A percentile compares a stretch with the other conserved stretches of the same genome.
Conservation (phyloP, 2,329 filamentous ascomycete genomes). For the Trichophaea hybrida region DNA sequence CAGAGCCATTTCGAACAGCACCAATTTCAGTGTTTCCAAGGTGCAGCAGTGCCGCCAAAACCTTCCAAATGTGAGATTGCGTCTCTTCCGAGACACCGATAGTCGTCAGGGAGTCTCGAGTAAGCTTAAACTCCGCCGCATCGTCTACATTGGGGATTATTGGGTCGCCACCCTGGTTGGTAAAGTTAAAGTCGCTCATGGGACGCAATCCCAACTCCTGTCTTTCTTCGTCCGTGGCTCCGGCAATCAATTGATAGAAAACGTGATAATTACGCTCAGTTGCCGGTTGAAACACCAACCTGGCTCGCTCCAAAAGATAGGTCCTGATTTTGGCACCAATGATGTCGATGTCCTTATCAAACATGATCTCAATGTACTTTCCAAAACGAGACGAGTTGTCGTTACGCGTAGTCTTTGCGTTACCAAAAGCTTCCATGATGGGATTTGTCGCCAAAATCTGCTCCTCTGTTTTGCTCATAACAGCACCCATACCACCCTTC, state of each 20-base stretch:
- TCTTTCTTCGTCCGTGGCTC: slow-evolving; percentile 70
- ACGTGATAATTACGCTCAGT: slow-evolving; percentile 99
- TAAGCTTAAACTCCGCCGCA: slow-evolving; percentile 81
- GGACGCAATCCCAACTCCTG: slow-evolving; percentile 65
- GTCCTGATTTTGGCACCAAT: slow-evolving; percentile 96
- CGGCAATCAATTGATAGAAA: slow-evolving; percentile 92
- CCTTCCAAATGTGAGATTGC: slow-evolving; percentile 73
- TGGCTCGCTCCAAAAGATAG: slow-evolving; percentile 85
- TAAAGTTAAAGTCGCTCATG: slow-evolving; percentile 83
- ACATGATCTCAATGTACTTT: slow-evolving; percentile 99
- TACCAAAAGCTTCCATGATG: slow-evolving; percentile 99
- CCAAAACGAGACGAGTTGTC: slow-evolving; percentile 98
- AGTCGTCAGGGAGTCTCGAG: slow-evolving; percentile 68
- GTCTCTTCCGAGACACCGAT: slow-evolving; percentile 66
- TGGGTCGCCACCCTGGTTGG: slow-evolving; percentile 87
- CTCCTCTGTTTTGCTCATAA: slow-evolving; percentile 96
- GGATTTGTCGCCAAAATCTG: slow-evolving; percentile 96
- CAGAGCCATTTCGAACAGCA: slow-evolving; percentile 74
- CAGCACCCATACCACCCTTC: slow-evolving; percentile 56
- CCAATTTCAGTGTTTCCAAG: slow-evolving; percentile 95
- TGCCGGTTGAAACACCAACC: slow-evolving; percentile 89
- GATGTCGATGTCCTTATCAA: slow-evolving; percentile 86
- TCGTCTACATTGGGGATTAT: slow-evolving; percentile 91
- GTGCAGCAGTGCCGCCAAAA: slow-evolving; percentile 81
- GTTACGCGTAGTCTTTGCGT: slow-evolving; percentile 98